Evolutionary conservation across 2,329 filamentous ascomycete species (phyloP).

Genomic region (Xylariaceae sp.): DNA sequence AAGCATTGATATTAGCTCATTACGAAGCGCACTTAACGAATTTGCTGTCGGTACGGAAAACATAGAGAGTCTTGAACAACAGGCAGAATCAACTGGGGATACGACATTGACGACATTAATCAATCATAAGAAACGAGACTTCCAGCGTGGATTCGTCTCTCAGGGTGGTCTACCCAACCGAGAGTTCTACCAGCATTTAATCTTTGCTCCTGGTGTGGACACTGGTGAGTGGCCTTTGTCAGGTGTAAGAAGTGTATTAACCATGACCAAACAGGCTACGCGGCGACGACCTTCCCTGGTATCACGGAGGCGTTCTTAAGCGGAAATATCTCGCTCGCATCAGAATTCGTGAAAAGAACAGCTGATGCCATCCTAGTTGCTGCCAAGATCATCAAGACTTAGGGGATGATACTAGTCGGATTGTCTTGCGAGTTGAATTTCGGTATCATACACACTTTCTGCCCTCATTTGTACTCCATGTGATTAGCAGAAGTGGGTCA

Average conservation of each 20-base stretch:
- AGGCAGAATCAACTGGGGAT: slow-evolving; percentile 30
- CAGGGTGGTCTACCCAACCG: slow-evolving; percentile 46
- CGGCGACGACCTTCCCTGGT: slow-evolving; percentile 31
- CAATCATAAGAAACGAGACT: slow-evolving; percentile 47
- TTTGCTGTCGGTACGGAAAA: slow-evolving; percentile 35
- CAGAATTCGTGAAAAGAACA: slow-evolving; percentile 28
- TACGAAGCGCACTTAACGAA: slow-evolving; percentile 38
- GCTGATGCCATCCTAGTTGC: slow-evolving; percentile 27
- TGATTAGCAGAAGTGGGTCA: not conserved
- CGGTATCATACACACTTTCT: not conserved
- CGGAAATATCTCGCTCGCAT: slow-evolving; percentile 26
- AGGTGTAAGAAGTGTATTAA: not conserved
- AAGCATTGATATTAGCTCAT: slow-evolving; percentile 36
- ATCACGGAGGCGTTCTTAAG: slow-evolving; percentile 29
- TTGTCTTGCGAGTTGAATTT: not conserved
- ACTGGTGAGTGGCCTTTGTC: slow-evolving; percentile 36
- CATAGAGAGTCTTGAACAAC: slow-evolving; percentile 32
- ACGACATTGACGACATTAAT: slow-evolving; percentile 34
- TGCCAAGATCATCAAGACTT: slow-evolving; percentile 27
- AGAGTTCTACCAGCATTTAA: slow-evolving; percentile 46
- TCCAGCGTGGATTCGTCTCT: slow-evolving; percentile 47
- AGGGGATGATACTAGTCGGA: not conserved
- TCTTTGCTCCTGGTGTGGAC: slow-evolving; percentile 47
- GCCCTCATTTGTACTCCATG: not conserved
- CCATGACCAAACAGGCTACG: slow-evolving; percentile 24